Percentiles rank a stretch among this genome's conserved stretches.
phyloP scores from a whole-genome alignment of 805 yeast genomes.

The Lipomyces mesembrius region DNA sequence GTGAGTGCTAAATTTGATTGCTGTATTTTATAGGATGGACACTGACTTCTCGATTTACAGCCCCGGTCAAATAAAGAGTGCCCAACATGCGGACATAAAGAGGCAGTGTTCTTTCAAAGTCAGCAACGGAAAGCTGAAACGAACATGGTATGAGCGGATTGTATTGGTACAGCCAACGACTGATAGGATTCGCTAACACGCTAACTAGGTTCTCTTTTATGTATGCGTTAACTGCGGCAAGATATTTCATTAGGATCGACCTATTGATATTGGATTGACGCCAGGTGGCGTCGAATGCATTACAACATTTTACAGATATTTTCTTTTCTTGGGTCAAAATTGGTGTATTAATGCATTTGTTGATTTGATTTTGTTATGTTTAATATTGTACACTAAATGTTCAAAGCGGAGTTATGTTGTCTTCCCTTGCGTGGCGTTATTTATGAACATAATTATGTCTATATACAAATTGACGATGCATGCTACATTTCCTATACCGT shows the following conservation, averaged over 20 bases:
- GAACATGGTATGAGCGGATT: slow-evolving; percentile 60
- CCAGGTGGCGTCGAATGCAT: not conserved
- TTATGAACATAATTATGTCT: not conserved
- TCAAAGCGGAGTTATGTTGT: not conserved
- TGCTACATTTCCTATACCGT: not conserved
- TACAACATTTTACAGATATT: not conserved
- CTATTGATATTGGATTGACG: not conserved
- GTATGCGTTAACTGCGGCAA: slow-evolving; percentile 88
- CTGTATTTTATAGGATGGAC: not conserved
- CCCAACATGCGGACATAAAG: slow-evolving; percentile 83
- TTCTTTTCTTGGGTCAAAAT: not conserved
- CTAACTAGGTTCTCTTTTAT: slow-evolving; percentile 62
- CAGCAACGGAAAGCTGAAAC: slow-evolving; percentile 96
- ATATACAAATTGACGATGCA: not conserved
- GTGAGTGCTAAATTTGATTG: slow-evolving; percentile 23
- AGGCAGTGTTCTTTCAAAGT: slow-evolving; percentile 94
- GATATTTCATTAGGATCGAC: slow-evolving; percentile 52
- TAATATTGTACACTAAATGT: slow-evolving; percentile 13
- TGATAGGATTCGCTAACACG: not conserved
- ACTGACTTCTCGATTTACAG: slow-evolving; percentile 17
- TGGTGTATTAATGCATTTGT: not conserved
- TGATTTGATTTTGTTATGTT: not conserved
- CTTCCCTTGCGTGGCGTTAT: not conserved
- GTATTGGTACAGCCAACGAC: not conserved
- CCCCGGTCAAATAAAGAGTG: slow-evolving; percentile 95